Base-by-base conservation (phyloP, 371 early-diverging fungal genomes). In the Thermomucor indicae-seudaticae region DNA sequence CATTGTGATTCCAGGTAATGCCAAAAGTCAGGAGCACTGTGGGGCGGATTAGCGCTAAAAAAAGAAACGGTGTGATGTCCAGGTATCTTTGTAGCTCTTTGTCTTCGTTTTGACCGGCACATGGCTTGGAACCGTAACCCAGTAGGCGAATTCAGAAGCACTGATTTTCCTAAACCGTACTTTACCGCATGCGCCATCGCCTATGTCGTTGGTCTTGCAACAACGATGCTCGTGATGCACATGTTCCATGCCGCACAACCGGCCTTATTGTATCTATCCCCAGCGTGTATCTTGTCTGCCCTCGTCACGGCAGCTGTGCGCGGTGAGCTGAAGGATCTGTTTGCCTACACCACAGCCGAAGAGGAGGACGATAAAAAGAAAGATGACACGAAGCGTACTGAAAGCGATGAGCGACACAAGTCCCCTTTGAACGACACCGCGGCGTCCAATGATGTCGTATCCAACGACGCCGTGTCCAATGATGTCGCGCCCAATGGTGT, bases 221-320 rank as follows among this genome's bases (percentile, higher is more conserved):
- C 92, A 4, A 97, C 98, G 11, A 89, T 97, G 50, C 67, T 69
- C 19, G 94, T 97, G 30, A 95, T 97, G 95, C 94, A 97, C 60
- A 78, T 86, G n/a, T 96, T 95, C 79, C 81, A 95, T 65, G 92
- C 95, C 5, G 98, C 97, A 7, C 98, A 96, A 83, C 98, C 98
- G 3, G 98, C 98, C 3, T 74, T 98, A 3, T 78, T 98, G 30
- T 98, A 98, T 53, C 84, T 97, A 19, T 93, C 94, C 1, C 98
- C 98, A 4, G 97, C 97, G 3, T 96, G 98, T 60, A 92, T 90
- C 53, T 53, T 96, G 29, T 90, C 97, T 16, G 83, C 83, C 3
- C 56, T 96, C 46, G 44, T 88, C n/a, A 86, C 86, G 11, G 96
- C 92, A 11, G 52, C 74, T n/a, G 58, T 65, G 20, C 89, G 93